Evolutionary conservation across 2,329 filamentous ascomycete genomes (phyloP), one percentile per base, ranked within the genome.

Genomic region (Coniella lustricola): DNA sequence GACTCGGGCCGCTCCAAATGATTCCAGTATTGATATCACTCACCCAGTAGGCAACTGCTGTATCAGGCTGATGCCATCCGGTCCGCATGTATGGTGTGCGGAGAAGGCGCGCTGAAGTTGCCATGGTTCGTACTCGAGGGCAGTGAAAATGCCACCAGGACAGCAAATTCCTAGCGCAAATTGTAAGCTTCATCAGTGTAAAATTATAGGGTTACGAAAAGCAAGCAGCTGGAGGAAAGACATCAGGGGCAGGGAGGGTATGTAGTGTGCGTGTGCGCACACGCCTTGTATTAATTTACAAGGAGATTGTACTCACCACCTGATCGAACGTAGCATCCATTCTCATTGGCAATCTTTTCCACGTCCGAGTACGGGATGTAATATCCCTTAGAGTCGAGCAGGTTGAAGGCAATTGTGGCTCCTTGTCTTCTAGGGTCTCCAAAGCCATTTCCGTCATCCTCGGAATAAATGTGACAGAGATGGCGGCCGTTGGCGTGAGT

Each of bases 371-470:
- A 82, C 1, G 76, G 69, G 25, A 82, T 64, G 55, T 76, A 74
- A 1, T 63, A 64, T 1, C 79, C 80, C 49, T 76, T 69, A 3
- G 70, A 60, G n/a, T 63, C 63, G 21, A 73, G 62, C 12, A 85
- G 63, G 53, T 84, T 86, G 64, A 86, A 83, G 2, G 81, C 77
- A 18, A 86, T 66, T 0, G 78, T 83, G 1, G 79, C 73, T 2
- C 82, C 81, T 59, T 84, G 79, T 17, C 69, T 70, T 14, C 57
- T 63, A 0, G 75, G 57, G 56, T 82, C 71, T 3, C 69, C 74
- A 42, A 77, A 81, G 13, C 65, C 67, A 31, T 64, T 60, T 2
- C 41, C 52, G 36, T 46, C 56, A 0, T 64, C 65, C 31, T 79
- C 75, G 52, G 72, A 74, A 61, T 85, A 84, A 20, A 84, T 66